Percentiles rank a stretch among this genome's conserved stretches.
These are phyloP conservation scores for Penicillium aurantiogriseum DNA, from an alignment of 2,329 filamentous ascomycete species.

Conservation along the genomic window DNA sequence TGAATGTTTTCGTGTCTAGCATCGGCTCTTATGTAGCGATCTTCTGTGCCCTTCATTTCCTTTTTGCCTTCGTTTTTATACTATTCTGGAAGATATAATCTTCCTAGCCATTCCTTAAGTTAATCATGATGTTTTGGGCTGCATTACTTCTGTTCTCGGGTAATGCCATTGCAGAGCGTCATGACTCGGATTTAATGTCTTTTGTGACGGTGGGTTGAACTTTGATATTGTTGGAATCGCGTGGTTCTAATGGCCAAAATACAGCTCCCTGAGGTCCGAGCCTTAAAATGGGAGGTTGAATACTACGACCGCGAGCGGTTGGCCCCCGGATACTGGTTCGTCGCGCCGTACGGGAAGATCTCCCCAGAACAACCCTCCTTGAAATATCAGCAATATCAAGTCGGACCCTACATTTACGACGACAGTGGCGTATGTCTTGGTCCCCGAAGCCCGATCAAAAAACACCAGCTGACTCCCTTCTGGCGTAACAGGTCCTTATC, in stretches of 20 bases:
- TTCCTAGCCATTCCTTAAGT: constrained; percentile 31
- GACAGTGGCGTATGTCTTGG: constrained; percentile 40
- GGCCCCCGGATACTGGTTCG: constrained; percentile 49
- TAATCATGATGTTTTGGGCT: constrained; percentile 25
- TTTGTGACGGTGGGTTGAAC: constrained; percentile 33
- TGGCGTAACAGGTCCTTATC: constrained; percentile 40
- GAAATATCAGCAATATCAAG: constrained; percentile 43
- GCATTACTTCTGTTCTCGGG: constrained; percentile 26
- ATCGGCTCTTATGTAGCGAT: neutral
- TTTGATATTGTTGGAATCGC: neutral
- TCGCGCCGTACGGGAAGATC: constrained; percentile 45
- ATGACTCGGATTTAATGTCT: constrained; percentile 35
- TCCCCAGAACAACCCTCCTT: constrained; percentile 23
- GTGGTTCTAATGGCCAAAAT: constrained; percentile 6
- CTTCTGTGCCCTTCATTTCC: neutral
- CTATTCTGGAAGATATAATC: constrained; percentile 15
- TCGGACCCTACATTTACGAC: constrained; percentile 52
- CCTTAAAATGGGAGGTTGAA: constrained; percentile 30
- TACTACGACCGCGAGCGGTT: constrained; percentile 24
- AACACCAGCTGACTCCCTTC: constrained; percentile 8
- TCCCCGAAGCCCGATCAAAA: neutral
- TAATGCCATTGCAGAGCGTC: constrained; percentile 22
- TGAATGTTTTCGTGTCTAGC: neutral
- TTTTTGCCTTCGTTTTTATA: constrained; percentile 3
- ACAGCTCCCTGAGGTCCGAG: constrained; percentile 31